Base-by-base conservation (phyloP, 2,329 filamentous ascomycete genomes). In the Aspergillus arachidicola region DNA sequence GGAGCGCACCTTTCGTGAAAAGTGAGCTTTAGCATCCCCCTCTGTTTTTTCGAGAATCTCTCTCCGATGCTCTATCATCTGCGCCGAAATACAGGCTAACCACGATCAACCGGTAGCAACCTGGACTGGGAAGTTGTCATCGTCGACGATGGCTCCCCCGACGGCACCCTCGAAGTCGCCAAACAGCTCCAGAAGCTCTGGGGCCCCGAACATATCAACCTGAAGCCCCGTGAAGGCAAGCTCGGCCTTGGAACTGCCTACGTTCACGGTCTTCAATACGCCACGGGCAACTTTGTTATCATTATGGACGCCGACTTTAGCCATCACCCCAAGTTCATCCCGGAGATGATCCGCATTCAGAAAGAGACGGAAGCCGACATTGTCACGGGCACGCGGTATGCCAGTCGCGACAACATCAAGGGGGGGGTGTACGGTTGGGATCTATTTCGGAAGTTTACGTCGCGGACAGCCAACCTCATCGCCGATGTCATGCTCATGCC, bases 231-330 rank as follows among this genome's bases (percentile, higher is more conserved):
- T 74, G 87, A 92, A 48, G 96, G 96, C 76, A 99, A 98, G 83
- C 91, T 97, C 45, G 94, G 94, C n/a, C 90, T 98, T 57, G 94
- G 94, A 71, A 97, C 94, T 3, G 94, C 94, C 56, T 98, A 98
- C 82, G 92, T 97, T 45, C 94, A 97, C 80, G 94, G 94, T 58
- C 86, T 99, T 64, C 88, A 97, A 78, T 98, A 91, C 77, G 91
- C 86, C 28, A 93, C 89, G 26, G 95, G 95, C 73, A 97, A 96
- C 86, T 98, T 89, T 76, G 92, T 99, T 77, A 92, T 99, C 84
- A 99, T 99, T 86, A 99, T 99, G 95, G 95, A 99, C 84, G 95
- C 96, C 81, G 95, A 99, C 82, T 99, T 99, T 86, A 93, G 89
- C 72, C 95, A 99, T 83, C 95, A 99, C 85, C 95, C 95, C 76